phyloP scores from a whole-genome alignment of 768 basidiomycete species.

The Lactarius tabidus region DNA sequence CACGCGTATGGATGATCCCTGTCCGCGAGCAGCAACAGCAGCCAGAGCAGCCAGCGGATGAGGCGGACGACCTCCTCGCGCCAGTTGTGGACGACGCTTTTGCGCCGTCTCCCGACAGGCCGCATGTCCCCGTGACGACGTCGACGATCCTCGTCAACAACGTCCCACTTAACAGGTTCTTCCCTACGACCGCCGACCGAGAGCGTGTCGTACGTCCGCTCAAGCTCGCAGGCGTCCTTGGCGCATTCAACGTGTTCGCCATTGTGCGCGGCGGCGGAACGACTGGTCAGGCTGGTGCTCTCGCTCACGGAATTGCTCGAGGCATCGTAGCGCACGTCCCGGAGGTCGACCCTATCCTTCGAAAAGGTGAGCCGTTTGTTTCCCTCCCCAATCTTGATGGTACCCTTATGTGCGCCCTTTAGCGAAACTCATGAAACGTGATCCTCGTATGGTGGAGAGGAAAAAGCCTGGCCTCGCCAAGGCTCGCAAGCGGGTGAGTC shows the following conservation, averaged over 20 bases:
- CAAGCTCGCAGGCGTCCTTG: constrained; percentile 75
- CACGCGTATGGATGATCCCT: constrained; percentile 91
- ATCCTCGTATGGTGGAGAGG: constrained; percentile 97
- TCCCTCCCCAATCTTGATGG: background rate
- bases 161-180: constrained; percentile 72
- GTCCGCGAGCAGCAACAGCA: constrained; percentile 32
- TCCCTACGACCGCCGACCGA: constrained; percentile 68
- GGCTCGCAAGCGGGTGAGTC: constrained; percentile 82
- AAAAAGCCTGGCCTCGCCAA: constrained; percentile 95
- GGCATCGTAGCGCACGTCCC: constrained; percentile 71
- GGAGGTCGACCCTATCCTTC: constrained; percentile 58
- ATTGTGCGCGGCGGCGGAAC: constrained; percentile 78
- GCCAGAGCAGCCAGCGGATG: background rate
- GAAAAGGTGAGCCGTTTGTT: constrained; percentile 54
- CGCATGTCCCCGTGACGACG: constrained; percentile 40
- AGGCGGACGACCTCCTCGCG: constrained; percentile 8
- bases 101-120: constrained; percentile 15
- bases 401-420: constrained; percentile 17
- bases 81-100: constrained; percentile 14
- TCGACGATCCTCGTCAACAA: constrained; percentile 84
- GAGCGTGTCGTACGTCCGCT: constrained; percentile 81
- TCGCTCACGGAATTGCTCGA: constrained; percentile 72
- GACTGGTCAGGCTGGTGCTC: constrained; percentile 89
- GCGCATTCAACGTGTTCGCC: constrained; percentile 70
- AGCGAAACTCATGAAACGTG: constrained; percentile 86